Evolutionary conservation across 768 basidiomycete genomes (phyloP).

Genomic region (Panellus pusillus): DNA sequence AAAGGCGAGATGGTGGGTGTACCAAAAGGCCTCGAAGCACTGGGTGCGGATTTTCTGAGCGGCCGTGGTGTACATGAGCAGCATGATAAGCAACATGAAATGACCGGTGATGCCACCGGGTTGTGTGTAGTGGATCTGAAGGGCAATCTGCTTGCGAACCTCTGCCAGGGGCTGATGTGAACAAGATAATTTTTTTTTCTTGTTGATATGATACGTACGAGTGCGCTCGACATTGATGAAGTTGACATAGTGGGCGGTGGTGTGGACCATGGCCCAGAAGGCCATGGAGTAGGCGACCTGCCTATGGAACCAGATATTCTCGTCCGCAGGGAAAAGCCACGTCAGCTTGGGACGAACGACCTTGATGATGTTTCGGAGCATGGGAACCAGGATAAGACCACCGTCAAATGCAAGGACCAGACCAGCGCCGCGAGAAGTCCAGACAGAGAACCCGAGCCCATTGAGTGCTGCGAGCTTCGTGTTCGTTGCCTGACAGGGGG

Average conservation of each 20-base stretch:
- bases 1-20: slow-evolving; percentile 92
- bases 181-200: not conserved
- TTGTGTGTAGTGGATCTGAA: slow-evolving; percentile 85
- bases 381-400: slow-evolving; percentile 81
- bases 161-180: slow-evolving; percentile 42
- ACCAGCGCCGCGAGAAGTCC: slow-evolving; percentile 89
- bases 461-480: slow-evolving; percentile 72
- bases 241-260: slow-evolving; percentile 92
- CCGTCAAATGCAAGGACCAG: slow-evolving; percentile 88
- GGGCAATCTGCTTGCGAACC: slow-evolving; percentile 74
- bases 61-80: slow-evolving; percentile 90
- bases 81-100: slow-evolving; percentile 92
- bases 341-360: slow-evolving; percentile 75
- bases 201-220: slow-evolving; percentile 49
- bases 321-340: slow-evolving; percentile 90
- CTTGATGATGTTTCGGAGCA: slow-evolving; percentile 87
- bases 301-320: slow-evolving; percentile 95
- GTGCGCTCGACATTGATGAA: slow-evolving; percentile 89
- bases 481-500: slow-evolving; percentile 53
- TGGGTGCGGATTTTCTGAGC: slow-evolving; percentile 85
- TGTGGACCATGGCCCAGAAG: slow-evolving; percentile 91
- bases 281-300: slow-evolving; percentile 94
- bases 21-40: slow-evolving; percentile 97
- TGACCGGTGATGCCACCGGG: slow-evolving; percentile 93
- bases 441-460: slow-evolving; percentile 78